Percentiles rank a stretch among this genome's conserved stretches.
Conservation (phyloP, 2,329 filamentous ascomycete species). For the Fusarium sp. region DNA sequence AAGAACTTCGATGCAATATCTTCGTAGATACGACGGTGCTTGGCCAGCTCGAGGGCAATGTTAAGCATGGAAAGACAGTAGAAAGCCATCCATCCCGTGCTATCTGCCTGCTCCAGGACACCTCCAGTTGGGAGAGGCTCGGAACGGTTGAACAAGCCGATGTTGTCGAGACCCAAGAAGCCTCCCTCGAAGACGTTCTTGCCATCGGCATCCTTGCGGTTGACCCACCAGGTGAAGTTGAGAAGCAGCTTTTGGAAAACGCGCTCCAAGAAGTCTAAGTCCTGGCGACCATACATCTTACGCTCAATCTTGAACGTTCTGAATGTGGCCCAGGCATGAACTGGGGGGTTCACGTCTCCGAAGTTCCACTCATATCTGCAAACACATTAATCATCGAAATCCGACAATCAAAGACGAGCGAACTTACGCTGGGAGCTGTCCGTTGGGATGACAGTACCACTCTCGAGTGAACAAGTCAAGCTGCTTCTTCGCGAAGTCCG, state of each 20-base stretch:
- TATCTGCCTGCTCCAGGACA: slow-evolving; percentile 94
- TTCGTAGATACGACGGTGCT: slow-evolving; percentile 94
- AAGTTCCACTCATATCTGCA: slow-evolving; percentile 91
- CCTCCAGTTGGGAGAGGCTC: slow-evolving; percentile 94
- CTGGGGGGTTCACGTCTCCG: slow-evolving; percentile 94
- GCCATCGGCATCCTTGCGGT: slow-evolving; percentile 91
- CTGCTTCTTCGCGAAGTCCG: slow-evolving; percentile 98
- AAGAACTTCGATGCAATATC: slow-evolving; percentile 99
- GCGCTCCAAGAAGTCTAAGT: slow-evolving; percentile 93
- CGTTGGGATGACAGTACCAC: slow-evolving; percentile 99
- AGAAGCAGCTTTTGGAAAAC: slow-evolving; percentile 96
- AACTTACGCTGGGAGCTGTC: slow-evolving; percentile 85
- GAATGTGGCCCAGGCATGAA: slow-evolving; percentile 96
- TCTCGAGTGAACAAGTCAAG: slow-evolving; percentile 94
- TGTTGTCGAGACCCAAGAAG: slow-evolving; percentile 95
- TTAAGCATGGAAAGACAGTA: slow-evolving; percentile 98
- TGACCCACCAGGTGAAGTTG: slow-evolving; percentile 99
- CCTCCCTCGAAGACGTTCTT: slow-evolving; percentile 98
- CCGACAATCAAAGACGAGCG: neutral
- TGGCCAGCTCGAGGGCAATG: slow-evolving; percentile 93
- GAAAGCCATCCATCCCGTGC: slow-evolving; percentile 99
- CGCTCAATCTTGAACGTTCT: slow-evolving; percentile 98
- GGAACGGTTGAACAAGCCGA: slow-evolving; percentile 96
- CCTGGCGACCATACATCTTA: slow-evolving; percentile 94
- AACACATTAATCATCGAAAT: slow-evolving; percentile 18